Evolutionary conservation across 352 stramenopile species (phyloP).

Genomic region (Pythium graminicola): DNA sequence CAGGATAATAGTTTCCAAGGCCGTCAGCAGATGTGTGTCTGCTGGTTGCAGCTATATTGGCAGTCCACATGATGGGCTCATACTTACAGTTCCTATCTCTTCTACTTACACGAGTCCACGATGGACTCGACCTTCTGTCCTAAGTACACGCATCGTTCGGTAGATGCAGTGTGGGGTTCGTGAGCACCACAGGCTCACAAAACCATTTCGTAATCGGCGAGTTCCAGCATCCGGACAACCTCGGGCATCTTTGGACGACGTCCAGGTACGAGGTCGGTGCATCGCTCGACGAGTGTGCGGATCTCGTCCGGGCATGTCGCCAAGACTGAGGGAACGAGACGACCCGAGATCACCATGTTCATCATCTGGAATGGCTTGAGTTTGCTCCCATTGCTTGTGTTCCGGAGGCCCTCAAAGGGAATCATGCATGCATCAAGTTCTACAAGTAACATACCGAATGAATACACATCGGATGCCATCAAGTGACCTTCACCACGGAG

Average conservation of each 20-base stretch:
- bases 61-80: too few relatives aligned
- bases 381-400: slow-evolving; percentile 20
- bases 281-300: slow-evolving; percentile 15
- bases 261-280: slow-evolving; percentile 12
- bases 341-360: slow-evolving; percentile 26
- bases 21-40: background rate
- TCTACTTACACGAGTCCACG: slow-evolving; percentile 6
- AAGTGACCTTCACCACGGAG: slow-evolving; percentile 19
- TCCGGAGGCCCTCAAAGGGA: slow-evolving; percentile 21
- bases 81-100: slow-evolving; percentile 1
- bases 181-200: slow-evolving; percentile 7
- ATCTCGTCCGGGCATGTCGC: slow-evolving; percentile 17
- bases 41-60: too few relatives aligned
- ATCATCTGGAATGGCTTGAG: slow-evolving; percentile 29
- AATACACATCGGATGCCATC: slow-evolving; percentile 25
- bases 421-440: slow-evolving; percentile 26
- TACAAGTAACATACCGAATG: slow-evolving; percentile 32
- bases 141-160: background rate
- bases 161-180: background rate
- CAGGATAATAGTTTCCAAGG: background rate
- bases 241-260: slow-evolving; percentile 21
- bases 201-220: slow-evolving; percentile 14
- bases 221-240: slow-evolving; percentile 21
- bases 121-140: too few relatives aligned
- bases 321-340: slow-evolving; percentile 14